These are phyloP conservation scores for Tricholoma sp. DNA, from an alignment of 768 basidiomycete species.

Conservation along the genomic window DNA sequence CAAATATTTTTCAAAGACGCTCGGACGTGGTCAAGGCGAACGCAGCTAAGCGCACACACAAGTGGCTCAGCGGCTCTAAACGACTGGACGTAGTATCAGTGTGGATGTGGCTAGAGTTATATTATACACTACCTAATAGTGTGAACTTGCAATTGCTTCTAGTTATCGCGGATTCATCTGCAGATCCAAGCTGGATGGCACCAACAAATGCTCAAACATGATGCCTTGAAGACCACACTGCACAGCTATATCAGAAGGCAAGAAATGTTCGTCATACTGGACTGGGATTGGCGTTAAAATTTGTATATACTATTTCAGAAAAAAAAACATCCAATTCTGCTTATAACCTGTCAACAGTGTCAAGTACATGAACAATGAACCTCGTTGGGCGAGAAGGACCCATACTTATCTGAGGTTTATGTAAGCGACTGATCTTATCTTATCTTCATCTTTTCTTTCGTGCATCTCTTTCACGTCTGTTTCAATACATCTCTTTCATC, in stretches of 20 bases:
- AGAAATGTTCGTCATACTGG: background rate
- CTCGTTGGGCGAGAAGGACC: slow-evolving; percentile 79
- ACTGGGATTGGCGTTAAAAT: background rate
- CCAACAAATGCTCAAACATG: background rate
- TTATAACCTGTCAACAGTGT: slow-evolving; percentile 74
- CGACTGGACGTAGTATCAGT: slow-evolving; percentile 87
- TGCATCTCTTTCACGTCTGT: no score
- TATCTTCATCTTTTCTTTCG: no score
- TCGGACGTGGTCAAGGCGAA: slow-evolving; percentile 42
- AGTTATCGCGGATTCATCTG: no score
- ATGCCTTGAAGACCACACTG: slow-evolving; percentile 74
- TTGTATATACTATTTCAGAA: no score
- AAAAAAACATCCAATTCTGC: slow-evolving; percentile 80
- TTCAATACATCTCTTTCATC: no score
- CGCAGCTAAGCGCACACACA: slow-evolving; percentile 61
- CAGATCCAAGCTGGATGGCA: background rate
- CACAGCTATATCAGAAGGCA: slow-evolving; percentile 42
- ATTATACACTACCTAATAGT: no score
- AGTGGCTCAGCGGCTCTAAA: slow-evolving; percentile 74
- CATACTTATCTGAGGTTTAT: no score
- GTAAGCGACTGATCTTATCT: no score
- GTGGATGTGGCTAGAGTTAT: slow-evolving; percentile 63
- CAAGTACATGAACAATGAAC: slow-evolving; percentile 26
- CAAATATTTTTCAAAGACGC: no score
- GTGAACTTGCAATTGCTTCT: no score